A percentile compares a stretch with the other conserved stretches of the same genome.
Evolutionary conservation across 345 rosid genomes (phyloP).

Genomic region (Schrenkiella parvula): DNA sequence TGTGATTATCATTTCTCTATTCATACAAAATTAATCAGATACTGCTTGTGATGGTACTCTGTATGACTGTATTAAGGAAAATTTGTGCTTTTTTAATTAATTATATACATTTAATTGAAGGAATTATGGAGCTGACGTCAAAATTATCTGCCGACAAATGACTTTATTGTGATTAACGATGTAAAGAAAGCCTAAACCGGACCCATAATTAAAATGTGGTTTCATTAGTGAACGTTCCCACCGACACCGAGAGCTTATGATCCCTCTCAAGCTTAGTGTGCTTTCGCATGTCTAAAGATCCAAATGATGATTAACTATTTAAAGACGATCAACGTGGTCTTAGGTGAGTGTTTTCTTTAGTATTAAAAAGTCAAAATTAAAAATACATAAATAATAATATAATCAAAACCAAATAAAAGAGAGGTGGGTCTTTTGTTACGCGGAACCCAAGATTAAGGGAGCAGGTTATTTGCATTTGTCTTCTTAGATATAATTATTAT

Average conservation of each 20-base stretch:
- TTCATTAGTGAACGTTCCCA: slow-evolving; percentile 14
- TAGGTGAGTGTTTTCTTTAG: slow-evolving; percentile 10
- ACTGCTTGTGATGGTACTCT: not conserved
- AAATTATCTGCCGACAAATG: slow-evolving; percentile 28
- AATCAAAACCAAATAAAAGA: not conserved
- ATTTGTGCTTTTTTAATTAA: not conserved
- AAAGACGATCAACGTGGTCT: slow-evolving; percentile 15
- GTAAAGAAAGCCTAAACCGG: slow-evolving; percentile 1
- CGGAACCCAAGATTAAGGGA: slow-evolving; percentile 23
- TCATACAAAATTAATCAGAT: not conserved
- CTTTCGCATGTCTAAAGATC: slow-evolving; percentile 12
- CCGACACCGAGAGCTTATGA: slow-evolving; percentile 26
- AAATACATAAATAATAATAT: not conserved
- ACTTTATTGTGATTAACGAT: slow-evolving; percentile 6
- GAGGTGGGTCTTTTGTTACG: slow-evolving; percentile 22
- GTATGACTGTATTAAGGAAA: not conserved
- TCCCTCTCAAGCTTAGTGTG: slow-evolving; percentile 16
- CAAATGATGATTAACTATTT: not conserved
- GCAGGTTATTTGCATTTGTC: slow-evolving; percentile 30
- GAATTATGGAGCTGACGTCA: not conserved
- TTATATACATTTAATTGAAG: not conserved
- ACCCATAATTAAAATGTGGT: slow-evolving; percentile 14
- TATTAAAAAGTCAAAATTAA: slow-evolving; percentile 3
- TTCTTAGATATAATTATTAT: slow-evolving; percentile 2
- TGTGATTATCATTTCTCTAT: not conserved